phyloP scores from a whole-genome alignment of 164 flowering plant species.

The Annona squamosa region DNA sequence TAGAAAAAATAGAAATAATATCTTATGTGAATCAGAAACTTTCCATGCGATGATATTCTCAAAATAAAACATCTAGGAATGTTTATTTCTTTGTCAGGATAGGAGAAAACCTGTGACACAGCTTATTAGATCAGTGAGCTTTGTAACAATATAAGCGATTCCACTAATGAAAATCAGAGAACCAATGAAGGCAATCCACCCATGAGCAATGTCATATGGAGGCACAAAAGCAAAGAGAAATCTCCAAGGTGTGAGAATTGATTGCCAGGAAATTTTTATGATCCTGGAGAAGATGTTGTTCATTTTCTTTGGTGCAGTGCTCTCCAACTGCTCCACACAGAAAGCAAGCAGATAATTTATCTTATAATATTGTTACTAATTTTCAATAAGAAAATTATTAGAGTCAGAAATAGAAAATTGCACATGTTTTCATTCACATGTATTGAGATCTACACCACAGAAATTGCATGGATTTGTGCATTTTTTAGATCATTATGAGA shows the following conservation, averaged over 20 bases:
- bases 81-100: not conserved
- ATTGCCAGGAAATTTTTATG: constrained; percentile 52
- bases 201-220: constrained; percentile 77
- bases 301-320: constrained; percentile 40
- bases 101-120: constrained; percentile 68
- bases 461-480: not conserved
- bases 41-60: not conserved
- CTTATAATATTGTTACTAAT: not conserved
- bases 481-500: not conserved
- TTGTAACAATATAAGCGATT: constrained; percentile 67
- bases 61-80: not conserved
- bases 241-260: constrained; percentile 70
- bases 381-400: not conserved
- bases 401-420: not conserved
- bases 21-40: not conserved
- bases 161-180: constrained; percentile 80
- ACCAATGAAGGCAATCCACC: constrained; percentile 84
- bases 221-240: constrained; percentile 78
- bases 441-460: not conserved
- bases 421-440: not conserved
- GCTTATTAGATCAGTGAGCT: constrained; percentile 78
- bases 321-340: constrained; percentile 50
- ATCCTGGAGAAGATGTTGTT: constrained; percentile 27
- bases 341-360: constrained; percentile 6
- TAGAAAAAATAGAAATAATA: not conserved